Conservation (phyloP, 2,329 filamentous ascomycete genomes). For the Cladosporium sp. region DNA sequence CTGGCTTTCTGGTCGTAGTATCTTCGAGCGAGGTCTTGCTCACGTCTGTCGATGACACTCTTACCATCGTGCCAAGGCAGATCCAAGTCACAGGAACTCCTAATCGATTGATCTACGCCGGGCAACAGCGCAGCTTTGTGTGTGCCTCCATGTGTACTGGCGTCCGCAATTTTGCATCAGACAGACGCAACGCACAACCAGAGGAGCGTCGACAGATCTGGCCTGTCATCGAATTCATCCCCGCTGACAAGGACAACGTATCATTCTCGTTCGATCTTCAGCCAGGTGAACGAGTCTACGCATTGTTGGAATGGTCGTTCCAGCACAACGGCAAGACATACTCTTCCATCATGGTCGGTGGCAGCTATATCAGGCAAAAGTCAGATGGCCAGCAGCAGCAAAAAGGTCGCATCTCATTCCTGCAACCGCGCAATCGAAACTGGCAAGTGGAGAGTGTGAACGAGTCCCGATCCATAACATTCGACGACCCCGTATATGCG, state of each 20-base stretch:
- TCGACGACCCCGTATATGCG: slow-evolving; percentile 56
- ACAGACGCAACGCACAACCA: slow-evolving; percentile 29
- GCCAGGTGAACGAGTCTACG: slow-evolving; percentile 60
- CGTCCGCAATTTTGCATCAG: slow-evolving; percentile 30
- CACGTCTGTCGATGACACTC: slow-evolving; percentile 23
- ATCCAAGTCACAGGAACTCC: slow-evolving; percentile 35
- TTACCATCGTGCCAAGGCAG: slow-evolving; percentile 34
- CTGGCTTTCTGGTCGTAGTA: slow-evolving; percentile 31
- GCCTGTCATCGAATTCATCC: slow-evolving; percentile 51
- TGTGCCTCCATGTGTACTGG: slow-evolving; percentile 48
- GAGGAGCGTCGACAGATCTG: slow-evolving; percentile 41
- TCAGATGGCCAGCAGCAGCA: slow-evolving; percentile 9
- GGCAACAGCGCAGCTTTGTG: slow-evolving; percentile 47
- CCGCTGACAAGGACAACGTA: slow-evolving; percentile 24
- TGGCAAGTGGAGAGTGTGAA: slow-evolving; percentile 56
- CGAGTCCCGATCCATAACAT: slow-evolving; percentile 50
- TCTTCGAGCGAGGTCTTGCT: slow-evolving; percentile 31
- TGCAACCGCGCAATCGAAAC: slow-evolving; percentile 35
- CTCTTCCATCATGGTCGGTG: slow-evolving; percentile 61
- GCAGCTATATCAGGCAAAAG: slow-evolving; percentile 47
- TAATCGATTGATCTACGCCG: slow-evolving; percentile 34
- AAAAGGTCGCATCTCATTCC: slow-evolving; percentile 51
- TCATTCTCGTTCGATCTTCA: slow-evolving; percentile 48
- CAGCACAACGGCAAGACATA: slow-evolving; percentile 57
- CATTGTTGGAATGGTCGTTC: slow-evolving; percentile 63